Evolutionary conservation across 306 rosid species (phyloP).

Genomic region (Gastrolobium villosum): DNA sequence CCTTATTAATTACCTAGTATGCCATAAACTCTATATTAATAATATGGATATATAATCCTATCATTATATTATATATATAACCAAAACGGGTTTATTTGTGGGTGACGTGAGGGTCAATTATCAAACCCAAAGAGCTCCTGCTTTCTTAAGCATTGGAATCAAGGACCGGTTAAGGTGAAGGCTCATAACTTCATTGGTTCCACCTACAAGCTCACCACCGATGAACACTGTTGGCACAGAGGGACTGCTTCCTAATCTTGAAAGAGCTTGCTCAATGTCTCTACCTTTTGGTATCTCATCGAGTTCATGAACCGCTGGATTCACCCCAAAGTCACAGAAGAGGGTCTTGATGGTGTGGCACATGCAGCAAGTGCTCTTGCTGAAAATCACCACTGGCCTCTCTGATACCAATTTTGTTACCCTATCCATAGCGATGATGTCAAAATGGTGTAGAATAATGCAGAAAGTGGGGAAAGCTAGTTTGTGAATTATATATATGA

Average conservation of each 20-base stretch:
- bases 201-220: conserved; percentile 83
- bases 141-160: conserved; percentile 91
- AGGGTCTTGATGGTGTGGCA: conserved; percentile 88
- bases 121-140: conserved; percentile 87
- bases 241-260: conserved; percentile 72
- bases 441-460: conserved; percentile 6
- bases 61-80: conserved; percentile 27
- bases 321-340: conserved; percentile 86
- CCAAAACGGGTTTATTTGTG: conserved; percentile 42
- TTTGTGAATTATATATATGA: not conserved
- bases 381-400: conserved; percentile 94
- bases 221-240: conserved; percentile 91
- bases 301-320: conserved; percentile 82
- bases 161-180: conserved; percentile 88
- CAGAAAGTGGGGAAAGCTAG: not conserved
- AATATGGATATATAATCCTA: conserved; percentile 20
- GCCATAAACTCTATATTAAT: conserved; percentile 33
- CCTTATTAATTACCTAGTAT: conserved; percentile 46
- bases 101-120: not conserved
- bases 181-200: conserved; percentile 91
- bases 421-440: conserved; percentile 64
- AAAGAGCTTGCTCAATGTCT: conserved; percentile 90
- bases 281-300: conserved; percentile 89
- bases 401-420: conserved; percentile 83
- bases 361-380: conserved; percentile 92